Evolutionary conservation across 352 stramenopile genomes (phyloP).

Genomic region (Lagenidium giganteum): DNA sequence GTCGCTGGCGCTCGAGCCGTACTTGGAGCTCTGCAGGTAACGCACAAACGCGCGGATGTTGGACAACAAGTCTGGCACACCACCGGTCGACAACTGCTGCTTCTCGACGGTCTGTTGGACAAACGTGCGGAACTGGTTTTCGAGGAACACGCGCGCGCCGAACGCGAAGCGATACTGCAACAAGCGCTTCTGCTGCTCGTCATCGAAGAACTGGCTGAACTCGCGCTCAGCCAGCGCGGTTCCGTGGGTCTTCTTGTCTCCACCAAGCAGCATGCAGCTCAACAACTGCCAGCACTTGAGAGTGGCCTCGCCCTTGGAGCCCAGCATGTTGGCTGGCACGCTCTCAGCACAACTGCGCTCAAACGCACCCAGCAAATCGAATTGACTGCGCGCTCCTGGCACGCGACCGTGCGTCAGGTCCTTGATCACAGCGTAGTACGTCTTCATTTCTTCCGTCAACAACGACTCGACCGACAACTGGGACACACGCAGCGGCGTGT

Average conservation of each 20-base stretch:
- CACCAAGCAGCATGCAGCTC: conserved; percentile 50
- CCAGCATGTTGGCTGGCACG: conserved; percentile 46
- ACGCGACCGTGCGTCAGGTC: conserved; percentile 69
- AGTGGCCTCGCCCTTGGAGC: conserved; percentile 68
- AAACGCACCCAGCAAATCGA: conserved; percentile 56
- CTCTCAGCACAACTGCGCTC: conserved; percentile 44
- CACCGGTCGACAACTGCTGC: conserved; percentile 62
- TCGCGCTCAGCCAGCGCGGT: conserved; percentile 50
- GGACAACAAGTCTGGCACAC: conserved; percentile 63
- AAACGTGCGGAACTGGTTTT: conserved; percentile 71
- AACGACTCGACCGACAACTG: conserved; percentile 57
- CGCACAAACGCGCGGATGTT: conserved; percentile 74
- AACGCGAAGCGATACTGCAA: conserved; percentile 58
- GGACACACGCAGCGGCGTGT: conserved; percentile 49
- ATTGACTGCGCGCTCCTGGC: conserved; percentile 65
- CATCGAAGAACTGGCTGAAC: conserved; percentile 30
- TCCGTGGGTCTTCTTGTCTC: conserved; percentile 36
- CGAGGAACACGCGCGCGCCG: conserved; percentile 67
- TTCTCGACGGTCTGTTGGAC: conserved; percentile 81
- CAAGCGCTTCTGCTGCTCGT: conserved; percentile 28
- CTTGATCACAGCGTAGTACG: conserved; percentile 65
- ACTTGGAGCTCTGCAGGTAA: conserved; percentile 68
- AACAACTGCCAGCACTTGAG: conserved; percentile 84
- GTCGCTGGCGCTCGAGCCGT: conserved; percentile 30
- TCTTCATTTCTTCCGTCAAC: conserved; percentile 83